These are phyloP conservation scores for Penicillium sclerotiorum DNA, from an alignment of 2,329 filamentous ascomycete genomes.

Conservation along the genomic window DNA sequence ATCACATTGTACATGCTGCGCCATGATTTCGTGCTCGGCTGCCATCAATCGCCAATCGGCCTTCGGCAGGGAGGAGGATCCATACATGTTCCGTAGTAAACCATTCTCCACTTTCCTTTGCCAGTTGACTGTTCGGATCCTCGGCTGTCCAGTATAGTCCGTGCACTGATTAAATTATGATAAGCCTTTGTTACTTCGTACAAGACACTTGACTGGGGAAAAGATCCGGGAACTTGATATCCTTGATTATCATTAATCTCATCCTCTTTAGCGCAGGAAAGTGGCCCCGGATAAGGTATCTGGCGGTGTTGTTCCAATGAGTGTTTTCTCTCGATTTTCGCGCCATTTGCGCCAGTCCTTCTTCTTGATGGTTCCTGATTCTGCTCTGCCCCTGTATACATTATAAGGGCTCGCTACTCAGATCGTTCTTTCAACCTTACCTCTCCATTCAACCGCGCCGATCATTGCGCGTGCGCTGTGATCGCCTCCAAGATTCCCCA, in stretches of 20 bases:
- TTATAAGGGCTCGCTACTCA: too few relatives aligned
- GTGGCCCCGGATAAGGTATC: neutral
- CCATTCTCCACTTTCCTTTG: neutral
- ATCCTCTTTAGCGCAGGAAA: neutral
- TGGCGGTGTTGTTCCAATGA: neutral
- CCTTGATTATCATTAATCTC: neutral
- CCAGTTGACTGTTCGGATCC: neutral
- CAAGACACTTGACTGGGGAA: neutral
- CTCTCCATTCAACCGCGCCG: too few relatives aligned
- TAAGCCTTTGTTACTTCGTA: neutral
- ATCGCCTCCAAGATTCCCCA: too few relatives aligned
- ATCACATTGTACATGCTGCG: conserved; percentile 2
- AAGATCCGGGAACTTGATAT: neutral
- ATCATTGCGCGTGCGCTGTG: too few relatives aligned
- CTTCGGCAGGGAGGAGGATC: conserved; percentile 12
- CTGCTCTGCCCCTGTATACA: too few relatives aligned
- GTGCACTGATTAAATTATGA: neutral
- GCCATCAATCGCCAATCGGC: conserved; percentile 20
- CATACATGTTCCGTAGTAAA: neutral
- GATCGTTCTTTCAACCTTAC: too few relatives aligned
- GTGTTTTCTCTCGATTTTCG: neutral
- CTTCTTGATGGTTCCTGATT: neutral
- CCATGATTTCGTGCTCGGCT: conserved; percentile 16
- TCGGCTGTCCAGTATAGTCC: neutral
- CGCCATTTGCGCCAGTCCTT: neutral